Percentiles rank a stretch among this genome's conserved stretches.
Conservation (phyloP, 495 filamentous ascomycete genomes). For the Penicillium soppii region DNA sequence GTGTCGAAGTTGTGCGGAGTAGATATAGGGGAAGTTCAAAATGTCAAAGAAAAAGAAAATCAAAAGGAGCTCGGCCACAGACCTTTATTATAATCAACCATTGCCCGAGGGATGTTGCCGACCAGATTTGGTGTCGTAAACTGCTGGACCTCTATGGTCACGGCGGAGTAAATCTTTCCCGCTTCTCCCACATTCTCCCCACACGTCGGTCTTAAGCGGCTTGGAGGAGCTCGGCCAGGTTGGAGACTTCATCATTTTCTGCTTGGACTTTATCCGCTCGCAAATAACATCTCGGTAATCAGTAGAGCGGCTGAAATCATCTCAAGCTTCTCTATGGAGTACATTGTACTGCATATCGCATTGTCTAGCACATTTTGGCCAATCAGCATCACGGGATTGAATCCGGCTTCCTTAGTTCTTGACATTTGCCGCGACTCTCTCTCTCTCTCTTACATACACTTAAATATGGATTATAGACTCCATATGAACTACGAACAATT, state of each 20-base stretch:
- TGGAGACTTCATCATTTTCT: conserved; percentile 3
- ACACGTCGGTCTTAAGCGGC: conserved; percentile 13
- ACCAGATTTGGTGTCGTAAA: not conserved
- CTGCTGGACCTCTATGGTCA: conserved; percentile 5
- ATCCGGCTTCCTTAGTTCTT: too few relatives aligned
- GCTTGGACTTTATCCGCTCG: conserved; percentile 22
- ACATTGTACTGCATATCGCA: too few relatives aligned
- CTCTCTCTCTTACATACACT: too few relatives aligned
- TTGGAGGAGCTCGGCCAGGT: not conserved
- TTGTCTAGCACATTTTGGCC: too few relatives aligned
- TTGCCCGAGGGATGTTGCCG: conserved; percentile 14
- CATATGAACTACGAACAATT: not conserved
- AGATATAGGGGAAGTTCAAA: not conserved
- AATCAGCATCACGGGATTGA: too few relatives aligned
- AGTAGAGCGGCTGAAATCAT: conserved; percentile 37
- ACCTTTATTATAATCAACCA: conserved; percentile 7
- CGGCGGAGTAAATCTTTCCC: conserved; percentile 27
- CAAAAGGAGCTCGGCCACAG: not conserved
- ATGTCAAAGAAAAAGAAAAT: not conserved
- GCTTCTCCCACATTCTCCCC: conserved; percentile 30
- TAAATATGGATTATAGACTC: too few relatives aligned
- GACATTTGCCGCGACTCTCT: too few relatives aligned
- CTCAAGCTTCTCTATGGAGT: too few relatives aligned
- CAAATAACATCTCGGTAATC: not conserved
- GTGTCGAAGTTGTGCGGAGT: conserved; percentile 14